Evolutionary conservation across 139 green algal genomes (phyloP), one percentile per base, ranked within the genome.

Genomic region (Chlamydomonas eustigma): DNA sequence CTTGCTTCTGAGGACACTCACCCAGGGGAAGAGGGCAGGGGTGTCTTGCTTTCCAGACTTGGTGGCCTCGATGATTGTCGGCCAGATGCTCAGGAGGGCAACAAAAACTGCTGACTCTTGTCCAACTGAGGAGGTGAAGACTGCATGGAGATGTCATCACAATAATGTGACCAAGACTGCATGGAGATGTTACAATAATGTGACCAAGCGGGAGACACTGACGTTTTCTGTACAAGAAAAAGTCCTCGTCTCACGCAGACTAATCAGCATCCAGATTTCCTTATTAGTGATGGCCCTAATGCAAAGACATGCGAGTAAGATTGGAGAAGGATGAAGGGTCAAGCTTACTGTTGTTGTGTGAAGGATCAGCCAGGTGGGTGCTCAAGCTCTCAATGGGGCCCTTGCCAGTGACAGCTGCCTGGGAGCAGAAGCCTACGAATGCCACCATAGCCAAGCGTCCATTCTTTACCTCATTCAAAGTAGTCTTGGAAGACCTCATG

Each of bases 381-480:
- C 90, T 78, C 58, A 98, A 81, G 87, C 83, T 89, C 39, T 90
- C 92, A 35, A 98, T 91, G 75, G 93, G 93, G 80, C 92, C 92
- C 84, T 88, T 77, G 81, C 93, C 77, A n/a, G 76, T 69, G 28
- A 82, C 77, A 28, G 77, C 77, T 2, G 63, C 58, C 82, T 96
- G 90, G 44, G 84, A 92, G 78, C 78, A 84, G 83, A 95, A 96
- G 80, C 94, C 94, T 4, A 97, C 31, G 80, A 97, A 93, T n/a
- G 94, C 93, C 39, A 97, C 67, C 91, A 96, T 94, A 2, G 88
- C 87, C 51, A 89, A 76, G 79, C 88, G 85, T 74, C 84, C 90
- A 80, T 94, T 96, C 90, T 95, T 95, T 33, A 95, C 68, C 88
- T 94, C 89, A 84, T 92, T 94, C 28, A 93, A 39, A 76, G 81